A percentile compares a stretch with the other conserved stretches of the same genome.
These are phyloP conservation scores for Globisporangium cederbergense DNA, from an alignment of 352 stramenopile genomes.

Conservation along the genomic window DNA sequence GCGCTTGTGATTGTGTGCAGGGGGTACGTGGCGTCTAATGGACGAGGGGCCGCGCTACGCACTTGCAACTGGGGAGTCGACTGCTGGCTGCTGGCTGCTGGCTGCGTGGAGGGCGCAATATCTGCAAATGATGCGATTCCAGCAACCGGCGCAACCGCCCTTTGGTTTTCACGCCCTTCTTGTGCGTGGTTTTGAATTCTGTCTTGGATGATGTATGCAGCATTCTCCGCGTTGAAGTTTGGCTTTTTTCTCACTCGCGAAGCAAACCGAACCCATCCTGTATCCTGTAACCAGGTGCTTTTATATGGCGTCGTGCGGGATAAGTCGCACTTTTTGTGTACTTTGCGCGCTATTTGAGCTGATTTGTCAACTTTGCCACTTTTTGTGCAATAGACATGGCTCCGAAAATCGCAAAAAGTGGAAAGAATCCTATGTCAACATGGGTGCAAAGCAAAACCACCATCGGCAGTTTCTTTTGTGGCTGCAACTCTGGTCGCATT, in stretches of 20 bases:
- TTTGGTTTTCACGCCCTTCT: background rate
- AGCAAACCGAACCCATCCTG: background rate
- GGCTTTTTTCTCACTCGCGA: background rate
- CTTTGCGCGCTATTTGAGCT: too few species aligned
- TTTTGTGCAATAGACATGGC: background rate
- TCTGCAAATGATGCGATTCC: constrained; percentile 3
- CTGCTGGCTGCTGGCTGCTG: constrained; percentile 1
- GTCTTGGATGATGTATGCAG: background rate
- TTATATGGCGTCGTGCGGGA: background rate
- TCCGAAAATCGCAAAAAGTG: background rate
- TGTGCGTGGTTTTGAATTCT: background rate
- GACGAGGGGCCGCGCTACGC: background rate
- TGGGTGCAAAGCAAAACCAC: background rate
- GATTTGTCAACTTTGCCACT: constrained; percentile 1
- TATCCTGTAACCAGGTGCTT: constrained; percentile 5
- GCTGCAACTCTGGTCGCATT: background rate
- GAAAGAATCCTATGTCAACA: constrained; percentile 4
- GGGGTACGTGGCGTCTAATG: background rate
- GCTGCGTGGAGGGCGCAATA: constrained; percentile 3
- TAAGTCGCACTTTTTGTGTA: background rate
- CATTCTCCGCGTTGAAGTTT: constrained; percentile 8
- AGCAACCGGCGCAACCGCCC: background rate
- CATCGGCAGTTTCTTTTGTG: background rate
- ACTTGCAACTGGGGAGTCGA: background rate
- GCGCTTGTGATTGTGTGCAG: background rate